Conservation (phyloP, 1,284 basidiomycete species). For the Cystobasidiaceae sp. region DNA sequence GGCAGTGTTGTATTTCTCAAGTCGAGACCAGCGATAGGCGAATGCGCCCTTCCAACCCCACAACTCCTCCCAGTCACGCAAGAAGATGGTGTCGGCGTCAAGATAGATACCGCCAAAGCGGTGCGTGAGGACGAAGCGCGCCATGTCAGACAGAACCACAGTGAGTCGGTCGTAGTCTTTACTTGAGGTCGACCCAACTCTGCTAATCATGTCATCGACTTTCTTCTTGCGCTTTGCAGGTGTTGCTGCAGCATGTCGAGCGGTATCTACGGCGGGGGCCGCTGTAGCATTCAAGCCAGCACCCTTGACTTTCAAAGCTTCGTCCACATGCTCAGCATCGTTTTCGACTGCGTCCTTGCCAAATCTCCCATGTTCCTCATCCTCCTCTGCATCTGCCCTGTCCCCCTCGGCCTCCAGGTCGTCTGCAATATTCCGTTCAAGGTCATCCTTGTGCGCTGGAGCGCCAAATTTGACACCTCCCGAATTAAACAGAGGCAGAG, state of each 20-base stretch:
- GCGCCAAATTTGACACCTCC: constrained; percentile 60
- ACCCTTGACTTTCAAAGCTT: constrained; percentile 37
- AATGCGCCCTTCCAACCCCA: constrained; percentile 84
- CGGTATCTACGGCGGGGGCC: background rate
- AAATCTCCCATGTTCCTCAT: constrained; percentile 33
- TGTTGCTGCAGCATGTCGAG: constrained; percentile 13
- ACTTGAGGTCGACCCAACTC: constrained; percentile 68
- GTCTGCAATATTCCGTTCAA: constrained; percentile 50
- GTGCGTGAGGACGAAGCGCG: constrained; percentile 75
- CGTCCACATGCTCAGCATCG: constrained; percentile 32
- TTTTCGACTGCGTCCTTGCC: constrained; percentile 24
- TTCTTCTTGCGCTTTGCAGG: constrained; percentile 39
- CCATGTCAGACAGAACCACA: constrained; percentile 80
- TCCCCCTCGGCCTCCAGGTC: constrained; percentile 27
- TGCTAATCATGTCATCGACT: constrained; percentile 62
- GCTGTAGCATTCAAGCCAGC: constrained; percentile 41
- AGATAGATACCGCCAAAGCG: constrained; percentile 80
- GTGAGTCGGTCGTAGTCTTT: constrained; percentile 71
- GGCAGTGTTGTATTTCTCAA: constrained; percentile 78
- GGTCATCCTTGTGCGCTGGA: constrained; percentile 10
- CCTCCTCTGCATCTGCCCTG: constrained; percentile 38
- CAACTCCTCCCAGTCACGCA: constrained; percentile 86
- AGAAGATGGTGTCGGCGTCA: constrained; percentile 76
- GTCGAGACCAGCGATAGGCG: constrained; percentile 75
- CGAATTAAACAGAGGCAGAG: constrained; percentile 64